Conservation (phyloP, 1,284 basidiomycete species). For the Tilletia caries region DNA sequence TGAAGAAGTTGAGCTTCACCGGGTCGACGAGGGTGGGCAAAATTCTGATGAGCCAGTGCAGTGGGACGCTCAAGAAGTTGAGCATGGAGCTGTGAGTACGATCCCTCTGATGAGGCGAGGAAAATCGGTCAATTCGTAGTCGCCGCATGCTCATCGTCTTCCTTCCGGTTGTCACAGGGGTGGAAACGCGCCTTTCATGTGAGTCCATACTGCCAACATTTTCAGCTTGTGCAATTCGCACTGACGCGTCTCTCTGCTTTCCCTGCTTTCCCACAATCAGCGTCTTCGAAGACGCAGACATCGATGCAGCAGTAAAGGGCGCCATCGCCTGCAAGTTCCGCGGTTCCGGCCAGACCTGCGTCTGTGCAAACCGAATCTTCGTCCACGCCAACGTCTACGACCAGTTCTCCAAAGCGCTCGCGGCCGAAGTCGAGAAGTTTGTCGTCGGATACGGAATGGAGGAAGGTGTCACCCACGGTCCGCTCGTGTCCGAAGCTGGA, state of each 20-base stretch:
- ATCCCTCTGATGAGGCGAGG: no score
- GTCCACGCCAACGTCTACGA: slow-evolving; percentile 70
- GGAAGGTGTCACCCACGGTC: slow-evolving; percentile 74
- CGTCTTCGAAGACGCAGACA: slow-evolving; percentile 92
- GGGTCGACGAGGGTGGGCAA: slow-evolving; percentile 87
- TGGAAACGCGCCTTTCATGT: slow-evolving; percentile 86
- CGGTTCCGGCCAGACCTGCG: slow-evolving; percentile 81
- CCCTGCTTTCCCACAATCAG: not conserved
- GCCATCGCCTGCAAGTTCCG: slow-evolving; percentile 90
- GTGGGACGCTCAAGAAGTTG: slow-evolving; percentile 85
- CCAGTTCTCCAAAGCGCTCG: slow-evolving; percentile 76
- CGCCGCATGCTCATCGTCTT: no score
- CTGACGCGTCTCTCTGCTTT: not conserved
- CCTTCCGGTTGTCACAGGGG: slow-evolving; percentile 39
- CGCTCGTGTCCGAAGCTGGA: slow-evolving; percentile 82
- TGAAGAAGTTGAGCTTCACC: slow-evolving; percentile 91
- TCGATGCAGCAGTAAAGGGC: slow-evolving; percentile 86
- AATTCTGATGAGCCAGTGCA: slow-evolving; percentile 75
- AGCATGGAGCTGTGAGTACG: slow-evolving; percentile 40
- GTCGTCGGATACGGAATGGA: slow-evolving; percentile 87
- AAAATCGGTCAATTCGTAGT: no score
- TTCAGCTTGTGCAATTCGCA: not conserved
- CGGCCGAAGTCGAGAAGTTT: slow-evolving; percentile 79
- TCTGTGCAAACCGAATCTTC: slow-evolving; percentile 60
- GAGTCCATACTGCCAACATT: not conserved